These are phyloP conservation scores for Lophiotrema nucula DNA, from an alignment of 495 filamentous ascomycete species.

Conservation along the genomic window DNA sequence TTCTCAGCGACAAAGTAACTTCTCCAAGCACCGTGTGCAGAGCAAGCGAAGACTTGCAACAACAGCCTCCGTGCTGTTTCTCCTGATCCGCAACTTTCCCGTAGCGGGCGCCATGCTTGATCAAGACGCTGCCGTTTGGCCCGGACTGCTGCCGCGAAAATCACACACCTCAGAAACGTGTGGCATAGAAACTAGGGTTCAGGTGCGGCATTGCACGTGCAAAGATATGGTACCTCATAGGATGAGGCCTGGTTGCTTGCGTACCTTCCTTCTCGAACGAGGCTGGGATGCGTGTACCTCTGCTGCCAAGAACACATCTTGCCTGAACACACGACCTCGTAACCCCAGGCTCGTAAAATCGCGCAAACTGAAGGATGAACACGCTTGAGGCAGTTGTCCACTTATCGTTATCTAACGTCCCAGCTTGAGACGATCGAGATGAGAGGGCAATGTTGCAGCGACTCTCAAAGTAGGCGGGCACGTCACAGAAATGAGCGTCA, in stretches of 20 bases:
- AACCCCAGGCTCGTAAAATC: constrained; percentile 8
- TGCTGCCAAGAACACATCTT: neutral
- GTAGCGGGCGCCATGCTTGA: constrained; percentile 14
- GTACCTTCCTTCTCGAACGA: no score
- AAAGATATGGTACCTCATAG: neutral
- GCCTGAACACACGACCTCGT: constrained; percentile 2
- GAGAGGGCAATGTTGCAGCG: no score
- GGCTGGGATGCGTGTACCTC: neutral
- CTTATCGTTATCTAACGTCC: no score
- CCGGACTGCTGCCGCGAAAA: no score
- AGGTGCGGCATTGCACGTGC: constrained; percentile 27
- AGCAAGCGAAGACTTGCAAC: constrained; percentile 17
- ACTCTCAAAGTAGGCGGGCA: no score
- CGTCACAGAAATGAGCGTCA: no score
- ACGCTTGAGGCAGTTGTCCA: no score
- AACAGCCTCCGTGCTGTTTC: constrained; percentile 10
- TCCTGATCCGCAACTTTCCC: constrained; percentile 10
- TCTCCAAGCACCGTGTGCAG: no score
- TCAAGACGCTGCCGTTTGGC: constrained; percentile 19
- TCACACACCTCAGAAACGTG: constrained; percentile 32
- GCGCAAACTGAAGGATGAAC: constrained; percentile 3
- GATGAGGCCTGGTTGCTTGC: no score
- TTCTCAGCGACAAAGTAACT: constrained; percentile 17
- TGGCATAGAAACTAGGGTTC: constrained; percentile 7
- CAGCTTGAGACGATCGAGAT: constrained; percentile 1